Evolutionary conservation across 257 asterid genomes (phyloP).

Genomic region (Solanum sparsipilum): DNA sequence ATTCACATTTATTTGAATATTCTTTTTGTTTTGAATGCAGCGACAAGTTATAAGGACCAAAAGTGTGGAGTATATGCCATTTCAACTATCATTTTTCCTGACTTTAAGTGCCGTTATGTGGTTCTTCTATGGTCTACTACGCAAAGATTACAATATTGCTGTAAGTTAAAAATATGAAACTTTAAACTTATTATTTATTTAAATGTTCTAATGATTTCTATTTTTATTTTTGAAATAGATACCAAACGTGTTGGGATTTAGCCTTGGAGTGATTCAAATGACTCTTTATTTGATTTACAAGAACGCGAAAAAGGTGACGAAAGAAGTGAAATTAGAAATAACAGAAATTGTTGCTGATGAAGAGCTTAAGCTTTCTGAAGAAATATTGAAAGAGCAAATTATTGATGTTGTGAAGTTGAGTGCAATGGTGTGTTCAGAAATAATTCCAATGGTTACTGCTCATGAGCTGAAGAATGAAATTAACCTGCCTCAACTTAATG

Average conservation of each 20-base stretch:
- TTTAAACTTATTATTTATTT: too few species aligned
- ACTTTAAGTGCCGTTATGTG: constrained; percentile 67
- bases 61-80: constrained; percentile 76
- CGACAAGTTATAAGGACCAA: constrained; percentile 44
- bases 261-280: constrained; percentile 54
- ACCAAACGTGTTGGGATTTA: constrained; percentile 64
- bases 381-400: constrained; percentile 29
- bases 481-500: background rate
- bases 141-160: constrained; percentile 43
- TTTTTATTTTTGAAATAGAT: constrained; percentile 8
- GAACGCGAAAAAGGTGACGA: constrained; percentile 18
- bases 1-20: background rate
- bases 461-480: background rate
- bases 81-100: constrained; percentile 54
- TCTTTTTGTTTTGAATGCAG: constrained; percentile 14
- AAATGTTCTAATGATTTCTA: background rate
- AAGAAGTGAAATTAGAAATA: background rate
- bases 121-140: constrained; percentile 54
- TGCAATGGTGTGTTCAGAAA: constrained; percentile 32
- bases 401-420: constrained; percentile 36
- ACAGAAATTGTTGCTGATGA: constrained; percentile 13
- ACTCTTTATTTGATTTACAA: constrained; percentile 37
- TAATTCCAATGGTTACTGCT: constrained; percentile 20
- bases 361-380: constrained; percentile 18
- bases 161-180: constrained; percentile 19